A percentile compares a stretch with the other conserved stretches of the same genome.
Evolutionary conservation across 768 basidiomycete species (phyloP).

Genomic region (Cystofilobasidium bisporidii): DNA sequence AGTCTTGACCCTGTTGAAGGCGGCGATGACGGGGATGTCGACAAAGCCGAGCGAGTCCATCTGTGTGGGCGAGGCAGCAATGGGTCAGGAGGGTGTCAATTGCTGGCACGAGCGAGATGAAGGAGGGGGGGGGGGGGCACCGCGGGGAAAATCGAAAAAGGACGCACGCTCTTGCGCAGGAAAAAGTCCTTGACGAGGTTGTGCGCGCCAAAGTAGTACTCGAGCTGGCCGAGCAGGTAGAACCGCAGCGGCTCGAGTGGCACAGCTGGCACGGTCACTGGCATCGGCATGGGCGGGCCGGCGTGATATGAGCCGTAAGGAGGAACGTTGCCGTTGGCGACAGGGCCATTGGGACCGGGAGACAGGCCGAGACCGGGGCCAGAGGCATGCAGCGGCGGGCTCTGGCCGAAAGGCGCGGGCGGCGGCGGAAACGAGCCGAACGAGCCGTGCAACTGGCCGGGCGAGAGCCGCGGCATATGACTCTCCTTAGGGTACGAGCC

Average conservation of each 20-base stretch:
- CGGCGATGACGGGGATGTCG: constrained; percentile 64
- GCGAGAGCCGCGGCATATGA: background rate
- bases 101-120: no score
- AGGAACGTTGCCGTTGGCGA: background rate
- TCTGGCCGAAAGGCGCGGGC: background rate
- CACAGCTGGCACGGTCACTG: constrained; percentile 34
- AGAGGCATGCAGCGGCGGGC: background rate
- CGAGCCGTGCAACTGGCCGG: background rate
- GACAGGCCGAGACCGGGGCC: background rate
- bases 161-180: constrained; percentile 62
- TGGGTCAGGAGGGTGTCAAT: no score
- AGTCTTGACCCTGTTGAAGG: constrained; percentile 71
- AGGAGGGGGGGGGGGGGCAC: background rate
- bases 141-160: background rate
- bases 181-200: constrained; percentile 83
- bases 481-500: constrained; percentile 1
- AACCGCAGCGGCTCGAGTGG: constrained; percentile 55
- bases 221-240: constrained; percentile 61
- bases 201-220: constrained; percentile 84
- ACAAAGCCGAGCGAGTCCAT: constrained; percentile 90
- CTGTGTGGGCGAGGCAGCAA: no score
- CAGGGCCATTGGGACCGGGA: background rate
- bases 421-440: constrained; percentile 3
- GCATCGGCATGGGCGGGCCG: constrained; percentile 36
- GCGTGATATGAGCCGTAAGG: background rate